Evolutionary conservation across 1,284 basidiomycete species (phyloP), one percentile per base, ranked within the genome.

Genomic region (Microbotryomycetes sp.): DNA sequence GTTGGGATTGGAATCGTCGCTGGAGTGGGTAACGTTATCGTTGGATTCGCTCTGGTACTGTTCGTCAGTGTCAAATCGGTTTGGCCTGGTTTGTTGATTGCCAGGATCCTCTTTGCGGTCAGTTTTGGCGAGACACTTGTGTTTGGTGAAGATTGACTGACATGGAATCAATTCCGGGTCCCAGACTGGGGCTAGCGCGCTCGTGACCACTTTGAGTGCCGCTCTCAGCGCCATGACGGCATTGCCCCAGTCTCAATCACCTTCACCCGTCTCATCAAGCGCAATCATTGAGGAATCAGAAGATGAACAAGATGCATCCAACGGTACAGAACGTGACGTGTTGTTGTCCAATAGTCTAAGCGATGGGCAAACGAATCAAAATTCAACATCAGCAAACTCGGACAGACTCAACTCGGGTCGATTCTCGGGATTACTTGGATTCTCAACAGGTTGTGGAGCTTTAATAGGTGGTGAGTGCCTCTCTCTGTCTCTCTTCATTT

Each of bases 401-500:
- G 9, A 9, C 36, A 12, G 36, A n/a, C n/a, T 51, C 25, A 4
- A 30, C 26, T 32, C 48, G 16, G 52, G 59, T n/a, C 58, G 59
- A n/a, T 52, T 69, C n/a, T 62, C 67, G 14, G 69, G 67, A 12
- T 22, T 67, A 15, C 42, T 69, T 6, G 69, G 67, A 3, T 64
- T 67, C 48, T 54, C 65, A 1, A 59, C 65, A 2, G 69, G 69
- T 0, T 29, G 55, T 2, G 69, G 69, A 3, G 69, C 69, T 2
- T 53, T 70, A 4, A 23, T 70, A 16, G 67, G 62, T 25, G 65
- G 63, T 64, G 15, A 4, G 56, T 19, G 4, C 19, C 19, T 14
- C 1, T 19, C 7, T 32, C 22, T 25, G 31, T n/a, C 25, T 29
- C 15, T 14, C 29, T 4, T 26, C 26, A 32, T 0, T 5, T 1